phyloP scores from a whole-genome alignment of 352 stramenopile species.

The Globisporangium camurandrum region DNA sequence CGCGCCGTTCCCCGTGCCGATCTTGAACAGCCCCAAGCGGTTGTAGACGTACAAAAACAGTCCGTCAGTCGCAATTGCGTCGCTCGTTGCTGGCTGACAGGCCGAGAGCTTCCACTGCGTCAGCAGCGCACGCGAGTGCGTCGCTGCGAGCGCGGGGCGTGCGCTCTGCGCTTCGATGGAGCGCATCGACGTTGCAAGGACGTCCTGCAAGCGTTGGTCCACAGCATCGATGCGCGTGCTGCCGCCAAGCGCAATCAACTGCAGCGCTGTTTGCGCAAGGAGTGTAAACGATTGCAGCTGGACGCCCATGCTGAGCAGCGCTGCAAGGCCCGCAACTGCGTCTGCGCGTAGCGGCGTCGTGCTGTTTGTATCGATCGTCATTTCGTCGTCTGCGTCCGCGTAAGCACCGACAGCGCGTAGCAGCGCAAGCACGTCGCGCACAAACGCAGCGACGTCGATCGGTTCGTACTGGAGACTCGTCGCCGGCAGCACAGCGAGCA shows the following conservation, averaged over 20 bases:
- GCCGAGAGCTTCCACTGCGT: constrained; percentile 62
- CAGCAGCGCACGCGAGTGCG: constrained; percentile 44
- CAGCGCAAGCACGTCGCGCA: constrained; percentile 11
- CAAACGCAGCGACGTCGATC: constrained; percentile 39
- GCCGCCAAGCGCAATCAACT: constrained; percentile 21
- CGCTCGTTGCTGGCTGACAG: constrained; percentile 54
- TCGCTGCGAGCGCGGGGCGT: constrained; percentile 26
- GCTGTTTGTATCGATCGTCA: not conserved
- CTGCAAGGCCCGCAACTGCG: constrained; percentile 23
- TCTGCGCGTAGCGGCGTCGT: constrained; percentile 13
- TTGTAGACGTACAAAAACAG: constrained; percentile 63
- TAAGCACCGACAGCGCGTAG: constrained; percentile 16
- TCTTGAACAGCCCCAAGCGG: constrained; percentile 52
- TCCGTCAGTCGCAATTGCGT: constrained; percentile 66
- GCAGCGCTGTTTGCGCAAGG: constrained; percentile 29
- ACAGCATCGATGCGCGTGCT: constrained; percentile 10
- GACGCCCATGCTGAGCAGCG: constrained; percentile 41
- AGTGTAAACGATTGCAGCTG: constrained; percentile 65
- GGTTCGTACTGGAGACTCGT: constrained; percentile 63
- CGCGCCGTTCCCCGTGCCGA: constrained; percentile 54
- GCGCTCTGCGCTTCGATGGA: constrained; percentile 22
- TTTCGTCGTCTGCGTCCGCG: not conserved
- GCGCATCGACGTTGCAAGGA: constrained; percentile 23
- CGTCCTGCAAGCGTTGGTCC: constrained; percentile 13
- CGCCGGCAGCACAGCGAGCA: constrained; percentile 41